Conservation (phyloP, 257 asterid genomes). For the Prunella vulgaris region DNA sequence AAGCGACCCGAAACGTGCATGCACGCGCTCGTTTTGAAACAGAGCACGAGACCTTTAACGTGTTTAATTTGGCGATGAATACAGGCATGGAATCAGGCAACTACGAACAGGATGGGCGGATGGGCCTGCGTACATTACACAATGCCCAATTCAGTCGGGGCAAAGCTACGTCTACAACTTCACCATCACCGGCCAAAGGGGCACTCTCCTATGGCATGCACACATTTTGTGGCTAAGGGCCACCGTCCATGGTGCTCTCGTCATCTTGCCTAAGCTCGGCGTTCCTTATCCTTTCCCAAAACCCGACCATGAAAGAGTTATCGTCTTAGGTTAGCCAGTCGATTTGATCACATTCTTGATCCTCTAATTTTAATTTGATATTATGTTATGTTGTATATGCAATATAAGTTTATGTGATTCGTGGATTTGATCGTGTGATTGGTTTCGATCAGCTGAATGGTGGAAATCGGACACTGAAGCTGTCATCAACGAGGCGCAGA, state of each 20-base stretch:
- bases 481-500: conserved; percentile 64
- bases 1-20: background rate
- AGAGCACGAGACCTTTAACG: background rate
- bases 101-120: conserved; percentile 69
- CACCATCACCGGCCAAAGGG: conserved; percentile 62
- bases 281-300: conserved; percentile 66
- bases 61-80: background rate
- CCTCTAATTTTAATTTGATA: background rate
- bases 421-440: background rate
- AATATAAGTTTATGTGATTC: background rate
- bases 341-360: background rate
- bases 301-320: conserved; percentile 52
- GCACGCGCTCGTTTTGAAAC: no score
- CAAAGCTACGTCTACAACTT: conserved; percentile 54
- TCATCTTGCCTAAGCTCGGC: conserved; percentile 56
- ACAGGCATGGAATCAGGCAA: conserved; percentile 74
- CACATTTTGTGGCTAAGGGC: conserved; percentile 69
- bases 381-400: background rate
- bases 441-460: conserved; percentile 62
- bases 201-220: conserved; percentile 72
- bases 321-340: conserved; percentile 38
- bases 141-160: conserved; percentile 69
- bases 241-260: conserved; percentile 63
- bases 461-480: conserved; percentile 93
- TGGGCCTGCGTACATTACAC: conserved; percentile 73